Base-by-base conservation (phyloP, 441 rosid genomes). In the Croton setiger region DNA sequence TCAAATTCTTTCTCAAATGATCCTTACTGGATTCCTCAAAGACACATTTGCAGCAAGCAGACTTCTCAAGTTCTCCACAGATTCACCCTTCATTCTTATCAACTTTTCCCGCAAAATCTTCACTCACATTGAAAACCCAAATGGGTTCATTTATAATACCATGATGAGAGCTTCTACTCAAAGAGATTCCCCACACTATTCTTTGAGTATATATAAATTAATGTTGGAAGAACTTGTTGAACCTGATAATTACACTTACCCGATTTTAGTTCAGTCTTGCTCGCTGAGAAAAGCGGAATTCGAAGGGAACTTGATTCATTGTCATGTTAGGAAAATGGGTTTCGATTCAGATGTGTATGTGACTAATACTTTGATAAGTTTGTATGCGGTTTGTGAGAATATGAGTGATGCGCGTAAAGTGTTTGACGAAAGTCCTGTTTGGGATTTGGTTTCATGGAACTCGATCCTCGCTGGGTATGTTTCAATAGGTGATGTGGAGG, bases 391-490 rank as follows among this genome's bases (percentile, higher is more conserved):
- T 18, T 78, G 88, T 41, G 82, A 83, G 66, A 69, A 69, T 15
- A 55, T 78, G 80, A 13, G 44, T 21, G 75, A 68, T 67, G 87
- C 87, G 1, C 79, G 82, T 62, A 67, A 73, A 20, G 68, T 85
- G 77, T 87, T 87, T 23, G 83, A 85, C 72, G 82, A 74, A 83
- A 85, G 86, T 74, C 75, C 66, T 48, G 72, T 68, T 17, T 41
- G 72, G 79, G 91, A 87, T 68, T 68, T 68, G 12, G 87, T 87
- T 59, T 85, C 91, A 8, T 87, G 91, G 91, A 87, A 85, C 63
- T 80, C 91, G 39, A 78, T 87, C 14, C 36, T 85, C 76, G 87
- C 86, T 0, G 89, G 84, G 14, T 85, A 80, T 77, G 78, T 85
- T 71, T 76, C 64, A 23, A 39, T 36, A 13, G 85, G 78, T 43